phyloP scores from a whole-genome alignment of 768 basidiomycete species.

The Lyophyllum shimeji region DNA sequence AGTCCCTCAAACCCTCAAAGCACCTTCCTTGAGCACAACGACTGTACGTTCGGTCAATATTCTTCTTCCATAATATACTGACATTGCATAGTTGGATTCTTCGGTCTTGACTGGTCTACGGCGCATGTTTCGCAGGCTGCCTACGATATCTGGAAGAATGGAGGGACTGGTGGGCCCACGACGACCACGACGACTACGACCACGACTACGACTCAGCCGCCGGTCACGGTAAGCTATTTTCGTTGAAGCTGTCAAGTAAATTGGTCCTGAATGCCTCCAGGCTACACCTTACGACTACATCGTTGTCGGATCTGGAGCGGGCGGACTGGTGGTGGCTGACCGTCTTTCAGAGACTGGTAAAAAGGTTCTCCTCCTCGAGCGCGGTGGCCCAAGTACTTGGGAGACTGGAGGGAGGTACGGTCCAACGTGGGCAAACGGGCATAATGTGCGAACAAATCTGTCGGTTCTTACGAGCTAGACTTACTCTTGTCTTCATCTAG shows the following conservation, averaged over 20 bases:
- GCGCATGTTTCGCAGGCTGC: conserved; percentile 44
- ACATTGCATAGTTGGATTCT: conserved; percentile 52
- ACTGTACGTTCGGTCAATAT: conserved; percentile 39
- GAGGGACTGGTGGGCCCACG: conserved; percentile 40
- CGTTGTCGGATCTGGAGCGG: conserved; percentile 58
- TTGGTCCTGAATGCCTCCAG: conserved; percentile 17
- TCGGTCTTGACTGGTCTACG: conserved; percentile 44
- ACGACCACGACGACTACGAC: conserved; percentile 35
- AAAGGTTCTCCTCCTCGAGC: conserved; percentile 61
- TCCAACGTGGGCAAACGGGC: conserved; percentile 47
- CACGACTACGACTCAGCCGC: conserved; percentile 22
- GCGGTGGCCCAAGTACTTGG: conserved; percentile 60
- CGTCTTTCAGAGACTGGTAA: conserved; percentile 61
- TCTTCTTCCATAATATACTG: background rate
- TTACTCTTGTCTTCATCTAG: conserved; percentile 25
- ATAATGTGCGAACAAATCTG: conserved; percentile 33
- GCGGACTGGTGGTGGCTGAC: conserved; percentile 59
- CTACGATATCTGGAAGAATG: conserved; percentile 51
- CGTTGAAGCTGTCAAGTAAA: background rate
- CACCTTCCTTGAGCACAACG: conserved; percentile 56
- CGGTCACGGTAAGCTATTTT: conserved; percentile 18
- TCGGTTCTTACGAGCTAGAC: background rate
- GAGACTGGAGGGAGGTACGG: conserved; percentile 59
- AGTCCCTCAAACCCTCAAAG: conserved; percentile 50
- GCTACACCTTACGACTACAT: conserved; percentile 53